Conservation (phyloP, 495 filamentous ascomycete species). For the Xylaria acuta region DNA sequence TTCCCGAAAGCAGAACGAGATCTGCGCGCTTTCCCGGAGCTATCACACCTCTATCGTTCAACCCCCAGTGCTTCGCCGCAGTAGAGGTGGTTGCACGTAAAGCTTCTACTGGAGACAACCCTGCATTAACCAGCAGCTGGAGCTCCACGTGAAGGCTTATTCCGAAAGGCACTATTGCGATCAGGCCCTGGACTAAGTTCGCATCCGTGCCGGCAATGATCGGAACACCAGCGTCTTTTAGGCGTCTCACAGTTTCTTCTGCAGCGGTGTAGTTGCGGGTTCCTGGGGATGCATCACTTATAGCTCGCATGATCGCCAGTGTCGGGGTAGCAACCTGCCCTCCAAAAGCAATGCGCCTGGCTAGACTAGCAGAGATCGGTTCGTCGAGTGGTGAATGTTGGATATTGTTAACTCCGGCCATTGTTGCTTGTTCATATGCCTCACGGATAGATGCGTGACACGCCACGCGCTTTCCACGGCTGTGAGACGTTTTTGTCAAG, state of each 20-base stretch:
- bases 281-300: conserved; percentile 1
- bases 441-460: conserved; percentile 5
- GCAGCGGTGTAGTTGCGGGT: conserved; percentile 15
- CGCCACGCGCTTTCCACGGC: background rate
- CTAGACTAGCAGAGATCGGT: background rate
- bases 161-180: conserved; percentile 9
- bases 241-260: conserved; percentile 6
- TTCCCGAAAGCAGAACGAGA: conserved; percentile 43
- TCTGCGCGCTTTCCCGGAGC: conserved; percentile 44
- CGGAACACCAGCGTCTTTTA: conserved; percentile 14
- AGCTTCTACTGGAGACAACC: conserved; percentile 18
- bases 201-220: conserved; percentile 16
- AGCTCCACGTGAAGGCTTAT: conserved; percentile 21
- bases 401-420: conserved; percentile 5
- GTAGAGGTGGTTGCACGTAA: conserved; percentile 9
- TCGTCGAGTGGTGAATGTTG: conserved; percentile 12
- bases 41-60: conserved; percentile 42
- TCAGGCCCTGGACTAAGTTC: conserved; percentile 8
- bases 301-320: conserved; percentile 9
- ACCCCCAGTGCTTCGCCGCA: conserved; percentile 5
- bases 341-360: background rate
- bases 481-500: conserved; percentile 17
- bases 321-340: conserved; percentile 14
- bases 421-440: background rate
- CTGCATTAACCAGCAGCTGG: conserved; percentile 10